Evolutionary conservation across 2,329 filamentous ascomycete genomes (phyloP), one percentile per base, ranked within the genome.

Genomic region (Penicillium sp.): DNA sequence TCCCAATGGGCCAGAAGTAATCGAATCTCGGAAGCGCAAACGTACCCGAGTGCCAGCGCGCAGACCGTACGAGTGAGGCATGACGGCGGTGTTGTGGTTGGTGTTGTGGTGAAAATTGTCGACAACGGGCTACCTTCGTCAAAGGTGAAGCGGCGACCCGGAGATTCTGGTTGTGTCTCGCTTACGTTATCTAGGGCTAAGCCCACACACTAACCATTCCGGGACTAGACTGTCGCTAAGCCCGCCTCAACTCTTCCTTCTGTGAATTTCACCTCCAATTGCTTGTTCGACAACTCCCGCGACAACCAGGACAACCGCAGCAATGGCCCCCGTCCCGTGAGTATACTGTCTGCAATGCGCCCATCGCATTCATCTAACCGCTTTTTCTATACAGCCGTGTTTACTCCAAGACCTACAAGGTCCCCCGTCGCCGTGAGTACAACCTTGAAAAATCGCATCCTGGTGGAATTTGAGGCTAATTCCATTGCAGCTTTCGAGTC

Each of bases 341-440:
- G 69, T 72, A 67, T 59, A 46, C 16, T 37, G 44, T 42, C 32
- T 42, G 54, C 52, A 56, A 60, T 58, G 38, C 32, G 51, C 46
- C 58, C 67, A 69, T 66, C 70, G 72, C 51, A 59, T 52, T 24
- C 43, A 52, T 64, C 63, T 66, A 63, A 68, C 50, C 43, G 22
- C 34, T 51, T 42, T 52, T 34, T 34, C 16, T 48, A 38, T 57
- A 42, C 57, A 73, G 69, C 64, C 77, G 84, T 74, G 86, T 85
- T 68, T 95, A 96, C 81, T 94, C 87, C 74, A 98, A 98, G 89
- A 98, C 93, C 82, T 94, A 94, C 76, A 95, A 95, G 86, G 89
- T 95, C 81, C 90, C 91, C 71, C 82, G 86, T 78, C 87, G 91
- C 80, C 91, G 73, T 77, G 72, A 73, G 75, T 76, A 50, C 37